Evolutionary conservation across 2,329 filamentous ascomycete species (phyloP).

Genomic region (Pseudocercospora macadamiae): DNA sequence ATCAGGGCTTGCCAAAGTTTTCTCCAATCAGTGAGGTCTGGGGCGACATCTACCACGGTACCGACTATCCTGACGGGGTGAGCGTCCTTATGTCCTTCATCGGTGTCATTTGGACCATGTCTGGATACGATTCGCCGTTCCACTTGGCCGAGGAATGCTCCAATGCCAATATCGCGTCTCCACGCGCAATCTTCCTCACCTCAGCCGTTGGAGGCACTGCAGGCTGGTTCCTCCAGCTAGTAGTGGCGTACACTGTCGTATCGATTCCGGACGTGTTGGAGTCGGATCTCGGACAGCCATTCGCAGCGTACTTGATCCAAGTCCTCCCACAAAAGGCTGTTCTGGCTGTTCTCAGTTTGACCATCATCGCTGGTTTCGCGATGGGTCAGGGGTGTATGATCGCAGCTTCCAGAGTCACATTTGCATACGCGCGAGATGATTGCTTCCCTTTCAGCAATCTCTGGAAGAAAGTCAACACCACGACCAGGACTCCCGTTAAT

Average conservation of each 20-base stretch:
- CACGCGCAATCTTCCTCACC: constrained; percentile 72
- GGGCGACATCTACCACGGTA: constrained; percentile 67
- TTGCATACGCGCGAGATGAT: constrained; percentile 71
- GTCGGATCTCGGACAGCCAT: constrained; percentile 69
- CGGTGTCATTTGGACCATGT: constrained; percentile 69
- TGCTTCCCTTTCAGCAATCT: constrained; percentile 65
- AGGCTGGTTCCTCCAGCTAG: constrained; percentile 74
- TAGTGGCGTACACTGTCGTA: constrained; percentile 72
- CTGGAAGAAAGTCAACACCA: constrained; percentile 63
- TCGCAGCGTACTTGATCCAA: constrained; percentile 70
- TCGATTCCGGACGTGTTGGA: constrained; percentile 62
- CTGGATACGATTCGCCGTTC: constrained; percentile 66
- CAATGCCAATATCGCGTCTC: constrained; percentile 70
- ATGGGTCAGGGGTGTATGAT: constrained; percentile 78
- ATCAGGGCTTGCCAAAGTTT: constrained; percentile 61
- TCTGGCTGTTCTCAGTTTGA: constrained; percentile 65
- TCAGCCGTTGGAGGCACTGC: constrained; percentile 66
- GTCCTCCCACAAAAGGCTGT: constrained; percentile 63
- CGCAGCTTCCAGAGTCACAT: constrained; percentile 45
- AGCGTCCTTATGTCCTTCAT: constrained; percentile 73
- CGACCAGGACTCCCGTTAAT: constrained; percentile 69
- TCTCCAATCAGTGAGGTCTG: constrained; percentile 63
- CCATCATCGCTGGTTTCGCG: constrained; percentile 69
- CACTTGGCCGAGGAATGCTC: constrained; percentile 76
- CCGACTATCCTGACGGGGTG: constrained; percentile 68